These are phyloP conservation scores for Cadophora luteo-olivacea DNA, from an alignment of 2,329 filamentous ascomycete genomes.

Conservation along the genomic window DNA sequence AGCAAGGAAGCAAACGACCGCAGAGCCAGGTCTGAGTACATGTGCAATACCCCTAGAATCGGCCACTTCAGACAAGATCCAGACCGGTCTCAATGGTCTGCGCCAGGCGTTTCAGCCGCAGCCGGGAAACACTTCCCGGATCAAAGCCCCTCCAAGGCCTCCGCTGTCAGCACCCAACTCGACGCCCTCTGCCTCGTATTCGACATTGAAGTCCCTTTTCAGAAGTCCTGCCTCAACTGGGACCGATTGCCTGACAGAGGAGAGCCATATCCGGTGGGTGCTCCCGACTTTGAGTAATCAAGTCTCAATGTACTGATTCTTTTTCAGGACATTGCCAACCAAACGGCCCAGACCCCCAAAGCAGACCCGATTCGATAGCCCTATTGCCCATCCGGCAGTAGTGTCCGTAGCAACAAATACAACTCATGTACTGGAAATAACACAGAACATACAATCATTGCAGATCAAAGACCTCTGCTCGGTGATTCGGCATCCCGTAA, in stretches of 20 bases:
- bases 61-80: slow-evolving; percentile 1
- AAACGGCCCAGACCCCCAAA: not conserved
- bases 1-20: not conserved
- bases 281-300: too few relatives aligned
- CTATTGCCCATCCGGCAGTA: too few relatives aligned
- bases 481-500: not conserved
- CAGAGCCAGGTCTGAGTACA: not conserved
- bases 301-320: too few relatives aligned
- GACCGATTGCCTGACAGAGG: slow-evolving; percentile 16
- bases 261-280: not conserved
- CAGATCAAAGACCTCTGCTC: slow-evolving; percentile 12
- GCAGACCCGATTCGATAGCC: not conserved
- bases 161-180: not conserved
- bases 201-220: slow-evolving; percentile 4
- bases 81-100: slow-evolving; percentile 10
- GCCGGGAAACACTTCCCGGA: slow-evolving; percentile 21
- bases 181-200: not conserved
- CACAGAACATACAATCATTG: too few relatives aligned
- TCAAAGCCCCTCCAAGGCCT: not conserved
- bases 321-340: too few relatives aligned
- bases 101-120: slow-evolving; percentile 28
- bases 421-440: too few relatives aligned
- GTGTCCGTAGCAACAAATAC: too few relatives aligned
- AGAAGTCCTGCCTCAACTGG: slow-evolving; percentile 13
- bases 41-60: not conserved